Base-by-base conservation (phyloP, 75 land plant genomes). In the Pinus albicaulis region DNA sequence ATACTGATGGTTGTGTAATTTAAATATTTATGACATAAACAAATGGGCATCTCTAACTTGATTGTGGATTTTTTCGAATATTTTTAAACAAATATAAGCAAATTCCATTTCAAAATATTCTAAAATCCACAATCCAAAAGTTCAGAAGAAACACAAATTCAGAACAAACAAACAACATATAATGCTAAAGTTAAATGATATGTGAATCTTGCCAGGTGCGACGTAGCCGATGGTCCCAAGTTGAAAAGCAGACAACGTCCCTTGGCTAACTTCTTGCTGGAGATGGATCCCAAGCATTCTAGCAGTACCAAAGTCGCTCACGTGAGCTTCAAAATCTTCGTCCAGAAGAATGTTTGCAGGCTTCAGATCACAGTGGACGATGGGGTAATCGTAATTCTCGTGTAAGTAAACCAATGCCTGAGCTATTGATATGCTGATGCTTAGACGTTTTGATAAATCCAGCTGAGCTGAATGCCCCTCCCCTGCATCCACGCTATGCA, bases 311-410 rank as follows among this genome's bases (percentile, higher is more conserved):
- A 88, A 93, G 71, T 93, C 96, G 60, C 85, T 82, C 7, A 93
- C 79, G 60, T 89, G 82, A 15, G 87, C 92, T 53, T 80, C 85
- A 76, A 72, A 78, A 31, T 82, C 80, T 72, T 57, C 70, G 73
- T 93, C 96, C 28, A 93, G 48, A 12, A 93, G 92, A 55, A 93
- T 80, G 66, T 93, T 93, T 2, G 92, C 82, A 12, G 96, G 96
- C 69, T 93, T 93, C 78, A 93, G 53, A 65, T 93, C 94, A 61
- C 96, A 92, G 68, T 93, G 96, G 7, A 92, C 82, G 3, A 91
- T 84, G 3, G 92, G 92, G 41, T 80, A 74, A 41, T 78, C 87
- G 64, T 79, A 80, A 13, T 84, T 85, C 0, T 82, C 75, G 64
- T 93, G 94, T 78, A 93, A 73, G 62, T 93, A 93, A 38, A 64